These are phyloP conservation scores for Irpex rosettiformis DNA, from an alignment of 1,284 basidiomycete species.

Conservation along the genomic window DNA sequence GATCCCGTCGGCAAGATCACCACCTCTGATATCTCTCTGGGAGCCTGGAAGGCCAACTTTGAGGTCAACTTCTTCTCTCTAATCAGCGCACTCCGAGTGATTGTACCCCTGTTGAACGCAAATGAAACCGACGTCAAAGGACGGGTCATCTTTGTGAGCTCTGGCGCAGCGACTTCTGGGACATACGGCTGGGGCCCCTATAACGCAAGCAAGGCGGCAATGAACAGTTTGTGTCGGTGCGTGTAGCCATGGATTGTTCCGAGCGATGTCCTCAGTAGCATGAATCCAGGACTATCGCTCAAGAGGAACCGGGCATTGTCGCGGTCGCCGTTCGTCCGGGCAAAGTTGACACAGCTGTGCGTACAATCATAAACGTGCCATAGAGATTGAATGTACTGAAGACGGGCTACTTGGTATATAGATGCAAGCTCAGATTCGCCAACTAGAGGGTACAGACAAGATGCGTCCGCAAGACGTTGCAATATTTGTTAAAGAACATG, in stretches of 20 bases:
- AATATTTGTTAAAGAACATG: constrained; percentile 58
- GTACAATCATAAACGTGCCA: constrained; percentile 18
- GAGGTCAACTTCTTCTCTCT: constrained; percentile 87
- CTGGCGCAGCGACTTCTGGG: constrained; percentile 74
- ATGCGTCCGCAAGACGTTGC: constrained; percentile 36
- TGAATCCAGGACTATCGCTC: constrained; percentile 65
- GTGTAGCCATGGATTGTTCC: constrained; percentile 9
- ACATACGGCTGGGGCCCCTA: constrained; percentile 75
- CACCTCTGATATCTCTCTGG: constrained; percentile 33
- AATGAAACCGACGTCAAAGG: constrained; percentile 49
- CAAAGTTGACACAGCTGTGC: constrained; percentile 74
- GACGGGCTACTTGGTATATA: constrained; percentile 25
- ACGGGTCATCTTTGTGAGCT: constrained; percentile 75
- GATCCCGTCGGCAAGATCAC: constrained; percentile 45
- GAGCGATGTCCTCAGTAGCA: background rate
- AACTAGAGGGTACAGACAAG: constrained; percentile 42
- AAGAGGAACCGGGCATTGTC: constrained; percentile 75
- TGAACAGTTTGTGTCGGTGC: constrained; percentile 80
- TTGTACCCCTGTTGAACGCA: constrained; percentile 65
- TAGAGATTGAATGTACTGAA: background rate
- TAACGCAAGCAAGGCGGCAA: constrained; percentile 77
- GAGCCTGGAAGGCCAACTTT: constrained; percentile 63
- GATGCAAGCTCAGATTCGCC: constrained; percentile 68
- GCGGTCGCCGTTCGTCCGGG: constrained; percentile 82
- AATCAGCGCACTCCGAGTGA: constrained; percentile 58